A percentile compares a stretch with the other conserved stretches of the same genome.
Conservation (phyloP, 1,284 basidiomycete genomes). For the Coniferiporia weirii region DNA sequence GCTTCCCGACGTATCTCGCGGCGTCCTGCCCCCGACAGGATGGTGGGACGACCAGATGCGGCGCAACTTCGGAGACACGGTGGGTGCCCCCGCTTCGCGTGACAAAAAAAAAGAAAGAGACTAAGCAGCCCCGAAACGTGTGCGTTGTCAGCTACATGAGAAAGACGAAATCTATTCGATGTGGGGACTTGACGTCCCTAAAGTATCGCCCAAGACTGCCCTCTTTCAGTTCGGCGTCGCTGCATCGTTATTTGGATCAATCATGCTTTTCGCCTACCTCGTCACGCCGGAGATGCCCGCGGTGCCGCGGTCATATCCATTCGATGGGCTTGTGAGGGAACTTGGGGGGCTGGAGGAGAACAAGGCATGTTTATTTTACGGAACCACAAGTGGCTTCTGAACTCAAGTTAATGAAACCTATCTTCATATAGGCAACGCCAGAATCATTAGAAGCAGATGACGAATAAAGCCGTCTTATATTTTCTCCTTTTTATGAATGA, state of each 20-base stretch:
- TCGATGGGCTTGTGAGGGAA: slow-evolving; percentile 62
- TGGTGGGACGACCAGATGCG: slow-evolving; percentile 84
- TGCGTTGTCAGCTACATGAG: slow-evolving; percentile 62
- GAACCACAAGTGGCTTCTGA: not conserved
- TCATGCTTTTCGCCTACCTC: slow-evolving; percentile 52
- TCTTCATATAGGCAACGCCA: slow-evolving; percentile 29
- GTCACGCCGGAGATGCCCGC: slow-evolving; percentile 55
- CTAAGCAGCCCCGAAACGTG: not conserved
- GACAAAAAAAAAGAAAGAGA: slow-evolving; percentile 1
- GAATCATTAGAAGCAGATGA: slow-evolving; percentile 26
- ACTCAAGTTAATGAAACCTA: not conserved
- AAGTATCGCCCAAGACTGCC: slow-evolving; percentile 51
- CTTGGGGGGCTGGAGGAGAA: slow-evolving; percentile 71
- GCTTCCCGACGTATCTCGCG: slow-evolving; percentile 66
- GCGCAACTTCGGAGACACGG: slow-evolving; percentile 81
- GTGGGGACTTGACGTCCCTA: slow-evolving; percentile 81
- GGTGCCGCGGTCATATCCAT: slow-evolving; percentile 68
- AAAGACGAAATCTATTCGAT: slow-evolving; percentile 80
- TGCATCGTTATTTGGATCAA: slow-evolving; percentile 50
- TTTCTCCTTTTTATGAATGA: too few relatives aligned
- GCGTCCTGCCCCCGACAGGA: slow-evolving; percentile 61
- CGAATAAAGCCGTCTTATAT: slow-evolving; percentile 13
- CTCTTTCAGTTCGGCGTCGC: slow-evolving; percentile 61
- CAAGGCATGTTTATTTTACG: slow-evolving; percentile 44
- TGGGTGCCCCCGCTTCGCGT: slow-evolving; percentile 35